phyloP scores from a whole-genome alignment of 306 rosid species.

The Rosa chinensis region DNA sequence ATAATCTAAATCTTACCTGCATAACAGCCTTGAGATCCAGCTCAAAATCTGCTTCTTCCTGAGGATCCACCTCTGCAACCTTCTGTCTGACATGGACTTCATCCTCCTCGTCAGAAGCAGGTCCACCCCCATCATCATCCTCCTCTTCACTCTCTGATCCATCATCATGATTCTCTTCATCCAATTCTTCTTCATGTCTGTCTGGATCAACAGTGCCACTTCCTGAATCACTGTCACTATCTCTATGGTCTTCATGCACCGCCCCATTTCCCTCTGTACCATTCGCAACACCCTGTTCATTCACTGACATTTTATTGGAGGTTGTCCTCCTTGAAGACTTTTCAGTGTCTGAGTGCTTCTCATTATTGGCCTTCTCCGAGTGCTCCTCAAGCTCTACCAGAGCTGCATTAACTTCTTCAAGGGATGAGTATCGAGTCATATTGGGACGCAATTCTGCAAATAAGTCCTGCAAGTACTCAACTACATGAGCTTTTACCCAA shows the following conservation, averaged over 20 bases:
- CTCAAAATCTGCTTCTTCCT: slow-evolving; percentile 85
- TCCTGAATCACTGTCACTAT: slow-evolving; percentile 82
- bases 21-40: slow-evolving; percentile 92
- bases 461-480: slow-evolving; percentile 59
- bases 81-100: slow-evolving; percentile 94
- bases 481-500: slow-evolving; percentile 18
- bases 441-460: slow-evolving; percentile 93
- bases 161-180: slow-evolving; percentile 77
- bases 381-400: slow-evolving; percentile 84
- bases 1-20: slow-evolving; percentile 60
- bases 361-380: slow-evolving; percentile 62
- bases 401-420: slow-evolving; percentile 89
- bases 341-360: slow-evolving; percentile 70
- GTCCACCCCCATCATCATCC: slow-evolving; percentile 72
- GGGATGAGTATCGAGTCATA: slow-evolving; percentile 74
- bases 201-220: slow-evolving; percentile 72
- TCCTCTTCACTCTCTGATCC: slow-evolving; percentile 86
- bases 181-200: slow-evolving; percentile 76
- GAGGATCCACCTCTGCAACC: slow-evolving; percentile 81
- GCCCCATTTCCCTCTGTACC: slow-evolving; percentile 65
- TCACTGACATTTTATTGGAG: slow-evolving; percentile 41
- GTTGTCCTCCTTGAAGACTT: slow-evolving; percentile 53
- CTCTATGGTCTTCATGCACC: slow-evolving; percentile 62
- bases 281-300: slow-evolving; percentile 58
- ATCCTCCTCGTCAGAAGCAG: slow-evolving; percentile 92